Percentiles rank a stretch among this genome's conserved stretches.
These are phyloP conservation scores for Hermanozyma aechmeae DNA, from an alignment of 805 yeast species.

Conservation along the genomic window DNA sequence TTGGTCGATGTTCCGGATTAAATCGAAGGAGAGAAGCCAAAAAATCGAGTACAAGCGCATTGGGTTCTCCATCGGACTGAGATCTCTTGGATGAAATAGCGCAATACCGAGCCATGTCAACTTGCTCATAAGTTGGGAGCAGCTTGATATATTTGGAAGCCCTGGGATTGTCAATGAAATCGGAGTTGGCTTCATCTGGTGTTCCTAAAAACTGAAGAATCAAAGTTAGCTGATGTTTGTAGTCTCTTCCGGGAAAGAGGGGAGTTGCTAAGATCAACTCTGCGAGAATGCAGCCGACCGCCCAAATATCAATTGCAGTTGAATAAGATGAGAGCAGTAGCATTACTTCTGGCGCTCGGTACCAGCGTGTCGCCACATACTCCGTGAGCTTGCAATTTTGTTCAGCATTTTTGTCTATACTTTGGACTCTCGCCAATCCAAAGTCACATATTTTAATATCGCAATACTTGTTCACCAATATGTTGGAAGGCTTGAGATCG, in stretches of 20 bases:
- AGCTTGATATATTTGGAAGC: conserved; percentile 9
- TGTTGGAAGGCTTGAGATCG: conserved; percentile 68
- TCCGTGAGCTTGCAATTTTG: conserved; percentile 52
- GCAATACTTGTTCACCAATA: conserved; percentile 59
- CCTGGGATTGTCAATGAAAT: conserved; percentile 7
- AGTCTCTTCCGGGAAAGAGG: conserved; percentile 68
- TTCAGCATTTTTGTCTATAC: conserved; percentile 13
- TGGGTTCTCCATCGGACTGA: conserved; percentile 4
- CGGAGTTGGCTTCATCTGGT: conserved; percentile 30
- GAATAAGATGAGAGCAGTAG: conserved; percentile 62
- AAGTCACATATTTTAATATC: conserved; percentile 74
- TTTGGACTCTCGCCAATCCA: conserved; percentile 56
- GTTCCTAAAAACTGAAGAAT: conserved; percentile 66
- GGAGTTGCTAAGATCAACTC: conserved; percentile 58
- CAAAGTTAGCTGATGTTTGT: conserved; percentile 55
- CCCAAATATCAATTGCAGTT: conserved; percentile 74
- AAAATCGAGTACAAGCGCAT: no score
- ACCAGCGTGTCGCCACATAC: conserved; percentile 82
- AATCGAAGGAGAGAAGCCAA: no score
- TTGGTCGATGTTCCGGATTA: no score
- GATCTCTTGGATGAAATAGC: conserved; percentile 7
- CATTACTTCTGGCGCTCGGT: conserved; percentile 81
- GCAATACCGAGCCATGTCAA: conserved; percentile 2
- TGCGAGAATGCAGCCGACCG: conserved; percentile 70
- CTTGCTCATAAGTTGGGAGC: conserved; percentile 5